Evolutionary conservation across 2,329 filamentous ascomycete genomes (phyloP).

Genomic region (Atkinsonella hypoxylon): DNA sequence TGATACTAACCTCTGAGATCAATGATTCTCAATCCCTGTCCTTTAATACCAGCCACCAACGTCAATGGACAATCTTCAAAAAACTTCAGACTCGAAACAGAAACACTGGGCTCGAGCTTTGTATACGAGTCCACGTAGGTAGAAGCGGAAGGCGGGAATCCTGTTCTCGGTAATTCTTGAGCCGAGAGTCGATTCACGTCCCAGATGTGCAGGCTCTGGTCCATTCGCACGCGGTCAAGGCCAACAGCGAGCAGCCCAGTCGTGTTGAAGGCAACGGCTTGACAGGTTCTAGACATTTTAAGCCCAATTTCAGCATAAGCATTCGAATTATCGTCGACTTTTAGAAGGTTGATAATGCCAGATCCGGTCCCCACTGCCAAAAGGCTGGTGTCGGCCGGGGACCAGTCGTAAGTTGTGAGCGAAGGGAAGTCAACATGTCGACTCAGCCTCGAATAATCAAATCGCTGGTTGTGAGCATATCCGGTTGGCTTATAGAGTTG

Average conservation of each 20-base stretch:
- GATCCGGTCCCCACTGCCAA: slow-evolving; percentile 65
- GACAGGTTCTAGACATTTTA: slow-evolving; percentile 66
- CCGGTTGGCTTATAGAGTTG: slow-evolving; percentile 53
- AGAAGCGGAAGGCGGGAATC: slow-evolving; percentile 37
- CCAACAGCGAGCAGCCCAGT: slow-evolving; percentile 63
- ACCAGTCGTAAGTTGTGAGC: slow-evolving; percentile 57
- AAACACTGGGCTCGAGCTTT: slow-evolving; percentile 52
- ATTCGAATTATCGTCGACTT: slow-evolving; percentile 59
- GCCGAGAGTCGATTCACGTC: slow-evolving; percentile 54
- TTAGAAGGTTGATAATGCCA: slow-evolving; percentile 63
- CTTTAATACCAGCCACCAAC: slow-evolving; percentile 63
- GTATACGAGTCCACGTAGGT: slow-evolving; percentile 44
- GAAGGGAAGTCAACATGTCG: slow-evolving; percentile 52
- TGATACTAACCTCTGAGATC: slow-evolving; percentile 56
- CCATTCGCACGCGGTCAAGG: slow-evolving; percentile 68
- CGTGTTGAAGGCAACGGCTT: slow-evolving; percentile 69
- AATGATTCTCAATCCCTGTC: slow-evolving; percentile 63
- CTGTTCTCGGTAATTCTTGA: slow-evolving; percentile 32
- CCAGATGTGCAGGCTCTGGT: slow-evolving; percentile 73
- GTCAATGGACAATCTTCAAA: slow-evolving; percentile 67
- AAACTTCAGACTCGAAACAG: slow-evolving; percentile 75
- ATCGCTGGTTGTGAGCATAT: slow-evolving; percentile 41
- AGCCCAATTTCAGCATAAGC: slow-evolving; percentile 54
- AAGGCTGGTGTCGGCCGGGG: slow-evolving; percentile 47
- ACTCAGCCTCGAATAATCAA: slow-evolving; percentile 44